Conservation (phyloP, 73 alveolate species). For the Urostyla sp. region DNA sequence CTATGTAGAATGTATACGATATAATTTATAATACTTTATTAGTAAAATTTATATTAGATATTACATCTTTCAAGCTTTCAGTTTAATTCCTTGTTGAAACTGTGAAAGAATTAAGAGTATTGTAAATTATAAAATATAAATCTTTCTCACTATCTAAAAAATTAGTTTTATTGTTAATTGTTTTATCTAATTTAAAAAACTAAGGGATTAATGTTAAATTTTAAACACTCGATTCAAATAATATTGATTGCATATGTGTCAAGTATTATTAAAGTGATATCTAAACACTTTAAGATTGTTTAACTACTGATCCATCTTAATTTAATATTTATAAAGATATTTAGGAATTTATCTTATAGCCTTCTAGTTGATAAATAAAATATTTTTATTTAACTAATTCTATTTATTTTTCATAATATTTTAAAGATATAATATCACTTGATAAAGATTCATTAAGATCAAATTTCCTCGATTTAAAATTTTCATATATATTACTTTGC, state of each 20-base stretch:
- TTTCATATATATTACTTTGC: background rate
- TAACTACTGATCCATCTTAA: background rate
- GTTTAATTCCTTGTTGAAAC: background rate
- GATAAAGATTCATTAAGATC: background rate
- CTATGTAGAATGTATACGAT: background rate
- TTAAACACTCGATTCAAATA: background rate
- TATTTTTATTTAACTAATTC: background rate
- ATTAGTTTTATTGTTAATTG: background rate
- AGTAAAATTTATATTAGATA: background rate
- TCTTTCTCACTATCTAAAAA: slow-evolving; percentile 9
- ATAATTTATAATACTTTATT: background rate
- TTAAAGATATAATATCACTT: background rate
- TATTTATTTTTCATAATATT: background rate
- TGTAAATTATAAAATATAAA: background rate
- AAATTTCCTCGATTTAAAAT: background rate
- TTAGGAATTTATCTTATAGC: background rate
- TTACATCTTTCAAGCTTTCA: background rate
- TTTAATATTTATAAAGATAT: background rate
- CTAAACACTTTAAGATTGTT: background rate
- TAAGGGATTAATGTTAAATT: background rate
- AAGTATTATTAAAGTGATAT: background rate
- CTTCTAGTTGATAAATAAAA: background rate
- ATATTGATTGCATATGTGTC: background rate
- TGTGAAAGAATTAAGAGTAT: background rate
- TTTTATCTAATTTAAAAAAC: background rate